Base-by-base conservation (phyloP, 371 early-diverging fungal species). In the Mycotypha africana region DNA sequence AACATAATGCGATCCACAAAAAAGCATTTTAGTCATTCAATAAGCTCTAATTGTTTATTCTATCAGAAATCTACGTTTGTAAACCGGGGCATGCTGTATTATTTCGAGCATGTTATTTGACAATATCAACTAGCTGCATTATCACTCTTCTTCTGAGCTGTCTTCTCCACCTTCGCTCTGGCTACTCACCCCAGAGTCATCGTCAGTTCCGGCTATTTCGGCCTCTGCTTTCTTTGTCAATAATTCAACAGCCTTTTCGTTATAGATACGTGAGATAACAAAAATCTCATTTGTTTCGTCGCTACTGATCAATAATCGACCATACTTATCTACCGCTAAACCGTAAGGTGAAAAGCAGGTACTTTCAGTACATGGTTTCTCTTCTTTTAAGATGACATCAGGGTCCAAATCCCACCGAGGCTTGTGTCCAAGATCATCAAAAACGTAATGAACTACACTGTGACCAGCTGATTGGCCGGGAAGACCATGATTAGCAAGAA, bases 361-460 rank as follows among this genome's bases (percentile, higher is more conserved):
- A 1, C 22, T 2, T 6, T 41, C 47, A 14, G 25, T 16, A 44
- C 67, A 71, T 11, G 60, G 47, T 5, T 53, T 44, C 2, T 38
- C 45, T 15, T 54, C 50, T 28, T 56, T 39, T 28, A 73, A 56
- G 12, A 73, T 50, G 7, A 69, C 47, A 15, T 73, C 67, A 12
- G 53, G 58, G 11, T 5, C 11, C 14, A 47, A 32, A 24, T 71
- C 71, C 60, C 57, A 64, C 9, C 62, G 64, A 34, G 74, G 65
- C 22, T 54, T 42, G 28, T 73, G 74, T 19, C 62, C 70, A 6
- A 73, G 51, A 53, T 73, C 74, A 37, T 67, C 65, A 37, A 64
- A 69, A 16, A 60, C 60, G 19, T 69, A 37, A 34, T 57, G 67
- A 25, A 63, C 55, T 0, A 73, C 67, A 25, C 51, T 61, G 26